Evolutionary conservation across 2,329 filamentous ascomycete genomes (phyloP).

Genomic region (Fusarium kyushuense): DNA sequence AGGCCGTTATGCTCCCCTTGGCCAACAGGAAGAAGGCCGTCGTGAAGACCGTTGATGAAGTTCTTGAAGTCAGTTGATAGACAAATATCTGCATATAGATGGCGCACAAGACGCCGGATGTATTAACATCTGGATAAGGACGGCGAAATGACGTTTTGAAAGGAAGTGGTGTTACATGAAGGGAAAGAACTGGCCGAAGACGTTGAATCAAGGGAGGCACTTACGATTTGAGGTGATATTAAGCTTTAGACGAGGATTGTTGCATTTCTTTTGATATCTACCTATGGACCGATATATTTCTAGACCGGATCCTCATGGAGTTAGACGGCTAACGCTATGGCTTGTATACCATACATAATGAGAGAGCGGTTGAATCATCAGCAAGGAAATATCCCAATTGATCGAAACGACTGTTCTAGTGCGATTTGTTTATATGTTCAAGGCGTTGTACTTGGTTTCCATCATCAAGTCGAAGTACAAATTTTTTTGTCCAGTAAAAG

Average conservation of each 20-base stretch:
- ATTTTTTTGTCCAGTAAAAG: slow-evolving; percentile 2
- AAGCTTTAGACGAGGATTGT: slow-evolving; percentile 20
- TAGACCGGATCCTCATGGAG: slow-evolving; percentile 41
- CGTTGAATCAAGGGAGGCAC: slow-evolving; percentile 10
- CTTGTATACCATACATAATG: slow-evolving; percentile 35
- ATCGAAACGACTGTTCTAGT: neutral
- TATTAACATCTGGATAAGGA: slow-evolving; percentile 36
- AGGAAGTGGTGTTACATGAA: slow-evolving; percentile 27
- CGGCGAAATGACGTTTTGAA: slow-evolving; percentile 15
- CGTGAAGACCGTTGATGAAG: slow-evolving; percentile 46
- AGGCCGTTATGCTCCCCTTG: slow-evolving; percentile 58
- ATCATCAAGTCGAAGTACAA: neutral
- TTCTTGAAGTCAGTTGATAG: slow-evolving; percentile 44
- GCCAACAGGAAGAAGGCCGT: slow-evolving; percentile 56
- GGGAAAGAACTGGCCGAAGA: slow-evolving; percentile 14
- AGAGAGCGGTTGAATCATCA: slow-evolving; percentile 17
- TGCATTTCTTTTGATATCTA: slow-evolving; percentile 21
- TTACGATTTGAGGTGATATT: slow-evolving; percentile 30
- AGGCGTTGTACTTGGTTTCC: neutral
- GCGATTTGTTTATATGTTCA: neutral
- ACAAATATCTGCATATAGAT: slow-evolving; percentile 56
- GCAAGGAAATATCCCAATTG: neutral
- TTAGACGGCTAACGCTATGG: slow-evolving; percentile 30
- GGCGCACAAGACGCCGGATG: slow-evolving; percentile 41
- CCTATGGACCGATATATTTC: slow-evolving; percentile 26